Base-by-base conservation (phyloP, 1,139 yeast species). In the Protomyces lactucae-debilis region DNA sequence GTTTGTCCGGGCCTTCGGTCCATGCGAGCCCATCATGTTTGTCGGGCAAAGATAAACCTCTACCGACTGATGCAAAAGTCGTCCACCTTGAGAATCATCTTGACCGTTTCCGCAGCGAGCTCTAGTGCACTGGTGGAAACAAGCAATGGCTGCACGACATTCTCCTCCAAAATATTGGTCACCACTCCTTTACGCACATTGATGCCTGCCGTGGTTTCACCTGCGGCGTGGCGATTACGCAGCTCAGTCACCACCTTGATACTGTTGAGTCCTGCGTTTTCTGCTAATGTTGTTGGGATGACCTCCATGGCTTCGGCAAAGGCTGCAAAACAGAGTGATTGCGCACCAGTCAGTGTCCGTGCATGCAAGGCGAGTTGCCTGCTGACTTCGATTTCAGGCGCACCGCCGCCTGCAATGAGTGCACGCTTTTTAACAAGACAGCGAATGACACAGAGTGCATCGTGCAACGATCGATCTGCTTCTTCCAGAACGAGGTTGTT, bases 341-440 rank as follows among this genome's bases (percentile, higher is more conserved):
- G 97, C 6, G 92, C 91, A 57, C 99, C 99, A 23, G 90, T 83
- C 69, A 89, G 80, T 56, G 84, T 79, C 68, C 87, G 83, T 23
- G 97, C 82, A 76, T 92, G 97, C 72, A 85, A 86, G 76, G 84
- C 80, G 71, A 93, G 78, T 32, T 85, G 84, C 72, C 96, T 85
- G 4, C 98, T 86, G 16, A 92, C 87, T 78, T 93, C 99, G 71
- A 93, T 85, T 78, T 93, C 99, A 57, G 99, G 97, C 4, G 99
- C 98, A 71, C 99, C 99, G 70, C 99, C 99, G 72, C 99, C 99
- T 14, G 98, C 97, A 77, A 93, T 90, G 73, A 93, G 80, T 1
- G 97, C 98, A 74, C 85, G 88, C 76, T 91, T 93, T 76, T 93
- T 92, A 52, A 95, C 98, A 66, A 93, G 80, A 79, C 99, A 93